Evolutionary conservation across 257 asterid species (phyloP).

Genomic region (Lavandula angustifolia): DNA sequence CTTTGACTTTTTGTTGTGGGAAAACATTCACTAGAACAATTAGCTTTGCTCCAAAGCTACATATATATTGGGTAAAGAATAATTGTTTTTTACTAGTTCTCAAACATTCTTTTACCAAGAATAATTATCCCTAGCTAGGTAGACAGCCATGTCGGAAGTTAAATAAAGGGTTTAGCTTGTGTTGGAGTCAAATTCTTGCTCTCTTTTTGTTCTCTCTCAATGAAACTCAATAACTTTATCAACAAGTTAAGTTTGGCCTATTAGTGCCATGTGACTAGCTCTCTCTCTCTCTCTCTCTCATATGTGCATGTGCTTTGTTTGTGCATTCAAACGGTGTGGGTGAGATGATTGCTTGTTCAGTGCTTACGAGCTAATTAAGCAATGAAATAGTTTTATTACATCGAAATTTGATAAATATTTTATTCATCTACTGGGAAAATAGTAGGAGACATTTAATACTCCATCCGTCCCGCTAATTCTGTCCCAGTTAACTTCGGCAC

Average conservation of each 20-base stretch:
- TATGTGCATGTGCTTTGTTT: slow-evolving; percentile 61
- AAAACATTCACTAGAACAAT: slow-evolving; percentile 49
- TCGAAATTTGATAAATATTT: neutral
- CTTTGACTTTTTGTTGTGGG: slow-evolving; percentile 58
- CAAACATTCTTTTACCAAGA: neutral
- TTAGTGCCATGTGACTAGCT: slow-evolving; percentile 66
- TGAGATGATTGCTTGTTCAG: slow-evolving; percentile 63
- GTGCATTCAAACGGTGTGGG: slow-evolving; percentile 51
- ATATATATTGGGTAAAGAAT: slow-evolving; percentile 46
- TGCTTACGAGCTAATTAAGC: slow-evolving; percentile 78
- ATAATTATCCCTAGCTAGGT: slow-evolving; percentile 35
- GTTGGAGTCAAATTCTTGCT: slow-evolving; percentile 37
- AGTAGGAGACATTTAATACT: too few species aligned
- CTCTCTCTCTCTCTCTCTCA: slow-evolving; percentile 25
- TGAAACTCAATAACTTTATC: slow-evolving; percentile 58
- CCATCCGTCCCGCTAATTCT: too few species aligned
- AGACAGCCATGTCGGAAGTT: neutral
- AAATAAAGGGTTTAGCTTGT: slow-evolving; percentile 34
- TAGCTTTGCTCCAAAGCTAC: slow-evolving; percentile 63
- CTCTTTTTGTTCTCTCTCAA: slow-evolving; percentile 37
- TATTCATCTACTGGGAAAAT: neutral
- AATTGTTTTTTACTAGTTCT: slow-evolving; percentile 32
- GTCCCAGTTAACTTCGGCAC: too few species aligned
- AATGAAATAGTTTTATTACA: slow-evolving; percentile 47
- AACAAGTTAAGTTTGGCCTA: slow-evolving; percentile 84